These are phyloP conservation scores for Ganoderma multipileum DNA, from an alignment of 1,284 basidiomycete genomes.

Conservation along the genomic window DNA sequence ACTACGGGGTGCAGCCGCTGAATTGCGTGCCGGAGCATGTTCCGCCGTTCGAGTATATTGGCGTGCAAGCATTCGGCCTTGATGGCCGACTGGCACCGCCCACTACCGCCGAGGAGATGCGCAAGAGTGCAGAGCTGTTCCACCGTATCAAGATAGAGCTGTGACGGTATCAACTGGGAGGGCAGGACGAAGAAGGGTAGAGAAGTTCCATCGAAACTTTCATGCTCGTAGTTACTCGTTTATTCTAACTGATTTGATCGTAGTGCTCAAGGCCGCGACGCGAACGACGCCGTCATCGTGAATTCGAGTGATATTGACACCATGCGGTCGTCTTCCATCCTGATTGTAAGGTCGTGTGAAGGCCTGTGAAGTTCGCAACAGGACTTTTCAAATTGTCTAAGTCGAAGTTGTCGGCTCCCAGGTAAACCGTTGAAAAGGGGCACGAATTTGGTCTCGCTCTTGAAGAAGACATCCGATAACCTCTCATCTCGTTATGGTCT, in stretches of 20 bases:
- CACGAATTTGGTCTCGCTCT: background rate
- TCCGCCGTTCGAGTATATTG: conserved; percentile 51
- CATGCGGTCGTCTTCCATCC: background rate
- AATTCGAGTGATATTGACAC: background rate
- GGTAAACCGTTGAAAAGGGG: background rate
- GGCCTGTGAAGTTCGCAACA: background rate
- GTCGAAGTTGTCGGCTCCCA: background rate
- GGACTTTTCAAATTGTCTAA: background rate
- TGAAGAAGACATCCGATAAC: background rate
- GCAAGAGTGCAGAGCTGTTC: conserved; percentile 50
- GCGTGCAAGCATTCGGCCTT: conserved; percentile 43
- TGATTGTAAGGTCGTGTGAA: background rate
- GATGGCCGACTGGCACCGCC: conserved; percentile 44
- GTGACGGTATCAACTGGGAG: conserved; percentile 13
- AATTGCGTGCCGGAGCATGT: conserved; percentile 54
- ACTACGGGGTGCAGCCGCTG: conserved; percentile 58
- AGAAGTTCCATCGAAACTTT: background rate
- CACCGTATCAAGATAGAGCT: conserved; percentile 45
- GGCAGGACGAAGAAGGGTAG: background rate
- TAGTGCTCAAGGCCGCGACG: background rate
- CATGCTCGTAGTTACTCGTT: background rate
- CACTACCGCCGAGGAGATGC: conserved; percentile 47
- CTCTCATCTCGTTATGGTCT: background rate
- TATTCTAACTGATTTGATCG: background rate
- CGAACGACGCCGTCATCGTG: background rate